phyloP scores from a whole-genome alignment of 2,329 filamentous ascomycete species.

The Elsinoe perseae region DNA sequence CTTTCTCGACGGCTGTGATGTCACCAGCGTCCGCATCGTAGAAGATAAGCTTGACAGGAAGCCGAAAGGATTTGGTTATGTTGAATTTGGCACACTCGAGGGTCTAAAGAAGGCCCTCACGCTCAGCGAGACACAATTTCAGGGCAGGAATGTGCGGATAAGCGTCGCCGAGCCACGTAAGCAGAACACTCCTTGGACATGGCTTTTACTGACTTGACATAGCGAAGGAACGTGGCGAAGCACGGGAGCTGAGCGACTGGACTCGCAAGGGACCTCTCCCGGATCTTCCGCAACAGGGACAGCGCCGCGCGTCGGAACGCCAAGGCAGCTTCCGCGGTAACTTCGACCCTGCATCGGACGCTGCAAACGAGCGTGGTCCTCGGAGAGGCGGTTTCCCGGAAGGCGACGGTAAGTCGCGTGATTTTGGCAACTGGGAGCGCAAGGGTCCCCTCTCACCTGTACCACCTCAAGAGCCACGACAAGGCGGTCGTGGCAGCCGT shows the following conservation, averaged over 20 bases:
- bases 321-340: conserved; percentile 36
- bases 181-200: conserved; percentile 39
- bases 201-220: conserved; percentile 13
- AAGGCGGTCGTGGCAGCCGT: conserved; percentile 50
- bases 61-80: conserved; percentile 97
- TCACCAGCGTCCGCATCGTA: conserved; percentile 89
- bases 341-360: conserved; percentile 42
- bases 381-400: conserved; percentile 61
- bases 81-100: conserved; percentile 81
- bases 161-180: conserved; percentile 98
- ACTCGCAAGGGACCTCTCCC: conserved; percentile 84
- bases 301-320: conserved; percentile 47
- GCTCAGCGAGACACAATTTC: conserved; percentile 72
- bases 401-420: conserved; percentile 66
- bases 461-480: conserved; percentile 36
- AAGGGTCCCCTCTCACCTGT: conserved; percentile 79
- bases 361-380: conserved; percentile 55
- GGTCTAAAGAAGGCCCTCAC: conserved; percentile 85
- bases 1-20: conserved; percentile 76
- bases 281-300: conserved; percentile 54
- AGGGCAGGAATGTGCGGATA: conserved; percentile 82
- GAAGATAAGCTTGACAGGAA: conserved; percentile 90
- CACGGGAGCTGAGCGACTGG: conserved; percentile 82
- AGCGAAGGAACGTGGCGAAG: conserved; percentile 83
- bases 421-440: conserved; percentile 89